Evolutionary conservation across 495 filamentous ascomycete species (phyloP).

Genomic region (Neurospora tetrasperma): DNA sequence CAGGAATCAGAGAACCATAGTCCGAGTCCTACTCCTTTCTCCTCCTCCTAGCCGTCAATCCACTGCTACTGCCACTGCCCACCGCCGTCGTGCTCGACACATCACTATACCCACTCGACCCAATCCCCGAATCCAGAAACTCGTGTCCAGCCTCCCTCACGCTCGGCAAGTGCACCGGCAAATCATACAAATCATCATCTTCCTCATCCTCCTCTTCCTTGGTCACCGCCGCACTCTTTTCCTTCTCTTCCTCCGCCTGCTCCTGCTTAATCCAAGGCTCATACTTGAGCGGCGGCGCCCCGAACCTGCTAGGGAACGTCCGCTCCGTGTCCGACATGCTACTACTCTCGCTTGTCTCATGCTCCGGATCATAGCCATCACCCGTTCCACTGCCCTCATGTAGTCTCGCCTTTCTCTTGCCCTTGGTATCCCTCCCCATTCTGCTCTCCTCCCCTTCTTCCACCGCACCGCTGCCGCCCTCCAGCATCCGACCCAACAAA

Average conservation of each 20-base stretch:
- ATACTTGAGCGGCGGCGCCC: constrained; percentile 39
- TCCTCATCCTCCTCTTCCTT: constrained; percentile 22
- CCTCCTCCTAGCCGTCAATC: constrained; percentile 6
- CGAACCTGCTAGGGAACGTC: constrained; percentile 46
- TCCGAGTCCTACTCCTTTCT: not conserved
- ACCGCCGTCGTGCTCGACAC: constrained; percentile 13
- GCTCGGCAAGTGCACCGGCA: constrained; percentile 9
- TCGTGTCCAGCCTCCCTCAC: constrained; percentile 20
- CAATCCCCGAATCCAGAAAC: constrained; percentile 34
- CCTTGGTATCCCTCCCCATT: not conserved
- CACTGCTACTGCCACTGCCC: not conserved
- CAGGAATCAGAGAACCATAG: not conserved
- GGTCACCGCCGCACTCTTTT: constrained; percentile 4
- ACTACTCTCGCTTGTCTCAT: constrained; percentile 21
- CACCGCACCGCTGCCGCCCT: not conserved
- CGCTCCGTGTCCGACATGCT: constrained; percentile 27
- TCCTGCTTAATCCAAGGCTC: not conserved
- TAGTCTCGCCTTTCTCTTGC: not conserved
- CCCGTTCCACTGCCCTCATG: not conserved
- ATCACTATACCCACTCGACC: constrained; percentile 35
- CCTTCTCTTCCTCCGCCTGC: not conserved
- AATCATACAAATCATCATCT: not conserved
- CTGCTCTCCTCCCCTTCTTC: not conserved
- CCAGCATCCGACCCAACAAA: not conserved
- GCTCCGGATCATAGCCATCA: not conserved